Percentiles rank a stretch among this genome's conserved stretches.
These are phyloP conservation scores for Fusarium sp. DNA, from an alignment of 2,329 filamentous ascomycete species.

Conservation along the genomic window DNA sequence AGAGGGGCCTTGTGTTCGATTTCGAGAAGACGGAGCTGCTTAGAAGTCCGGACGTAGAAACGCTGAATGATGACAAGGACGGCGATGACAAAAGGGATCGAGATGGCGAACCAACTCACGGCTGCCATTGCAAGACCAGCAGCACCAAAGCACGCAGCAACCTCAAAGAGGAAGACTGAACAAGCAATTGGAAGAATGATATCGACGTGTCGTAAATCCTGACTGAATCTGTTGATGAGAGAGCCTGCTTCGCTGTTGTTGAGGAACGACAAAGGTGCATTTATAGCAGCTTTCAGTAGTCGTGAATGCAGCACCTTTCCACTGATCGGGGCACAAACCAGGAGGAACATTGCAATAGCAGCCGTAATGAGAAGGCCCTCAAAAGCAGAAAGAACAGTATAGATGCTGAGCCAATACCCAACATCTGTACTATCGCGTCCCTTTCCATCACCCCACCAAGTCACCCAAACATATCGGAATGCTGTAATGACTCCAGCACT, in stretches of 20 bases:
- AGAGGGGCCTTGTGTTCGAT: constrained; percentile 50
- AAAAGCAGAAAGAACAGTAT: constrained; percentile 38
- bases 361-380: constrained; percentile 42
- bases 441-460: constrained; percentile 49
- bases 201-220: constrained; percentile 56
- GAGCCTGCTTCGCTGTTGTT: constrained; percentile 46
- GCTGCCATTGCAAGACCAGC: constrained; percentile 57
- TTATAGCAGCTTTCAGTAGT: constrained; percentile 44
- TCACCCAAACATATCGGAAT: constrained; percentile 48
- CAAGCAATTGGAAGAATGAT: constrained; percentile 50
- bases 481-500: constrained; percentile 33
- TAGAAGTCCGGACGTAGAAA: constrained; percentile 66
- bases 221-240: constrained; percentile 53
- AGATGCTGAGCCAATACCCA: constrained; percentile 48
- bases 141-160: constrained; percentile 54
- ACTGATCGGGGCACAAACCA: constrained; percentile 44
- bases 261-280: constrained; percentile 44
- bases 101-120: constrained; percentile 58
- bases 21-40: constrained; percentile 65
- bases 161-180: constrained; percentile 45
- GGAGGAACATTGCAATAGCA: constrained; percentile 45
- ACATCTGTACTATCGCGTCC: constrained; percentile 42
- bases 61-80: constrained; percentile 59
- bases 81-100: constrained; percentile 56
- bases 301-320: constrained; percentile 42